Base-by-base conservation (phyloP, 2,329 filamentous ascomycete genomes). In the Fusarium verticillioides region DNA sequence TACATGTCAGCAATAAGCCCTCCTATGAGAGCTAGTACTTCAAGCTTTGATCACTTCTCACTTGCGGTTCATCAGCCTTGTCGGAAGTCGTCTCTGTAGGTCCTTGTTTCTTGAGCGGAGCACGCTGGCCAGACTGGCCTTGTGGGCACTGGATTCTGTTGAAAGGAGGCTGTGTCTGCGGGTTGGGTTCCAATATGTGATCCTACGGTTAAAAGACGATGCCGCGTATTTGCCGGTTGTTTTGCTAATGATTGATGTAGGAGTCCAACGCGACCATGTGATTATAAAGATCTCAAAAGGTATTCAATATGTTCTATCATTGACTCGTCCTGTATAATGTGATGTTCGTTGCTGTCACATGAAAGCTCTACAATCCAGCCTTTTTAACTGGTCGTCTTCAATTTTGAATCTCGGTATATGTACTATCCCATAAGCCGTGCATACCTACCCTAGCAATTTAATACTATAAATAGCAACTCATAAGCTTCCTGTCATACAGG, bases 401-500 rank as follows among this genome's bases (percentile, higher is more conserved):
- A 54, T 56, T 40, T 56, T 49, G 63, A 63, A 39, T 34, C 30
- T 57, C 19, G 5, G 43, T 56, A 28, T 39, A 26, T 26, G 26
- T 26, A 26, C 26, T 26, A 34, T 53, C 26, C 47, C 58, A 52
- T 44, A 49, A 49, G 26, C 58, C 46, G 50, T 72, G 63, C 53
- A 36, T 36, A 70, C 58, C 70, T 36, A 70, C 58, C 70, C 52
- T 69, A 43, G 52, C 52, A 49, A 26, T 21, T 40, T 44, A 42
- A 34, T 66, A 37, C 70, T 72, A 72, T 73, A 34, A 70, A 73
- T 73, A 72, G 70, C 32, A 70, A 49, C 60, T 30, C 52, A 59
- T 49, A 72, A 66, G 70, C 69, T 61, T 73, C 60, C 56, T 70
- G 56, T 61, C 69, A 70, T 61, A 56, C 69, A 65, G 39, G 69